Evolutionary conservation across 352 stramenopile species (phyloP), one percentile per base, ranked within the genome.

Genomic region (Phytopythium boreale): DNA sequence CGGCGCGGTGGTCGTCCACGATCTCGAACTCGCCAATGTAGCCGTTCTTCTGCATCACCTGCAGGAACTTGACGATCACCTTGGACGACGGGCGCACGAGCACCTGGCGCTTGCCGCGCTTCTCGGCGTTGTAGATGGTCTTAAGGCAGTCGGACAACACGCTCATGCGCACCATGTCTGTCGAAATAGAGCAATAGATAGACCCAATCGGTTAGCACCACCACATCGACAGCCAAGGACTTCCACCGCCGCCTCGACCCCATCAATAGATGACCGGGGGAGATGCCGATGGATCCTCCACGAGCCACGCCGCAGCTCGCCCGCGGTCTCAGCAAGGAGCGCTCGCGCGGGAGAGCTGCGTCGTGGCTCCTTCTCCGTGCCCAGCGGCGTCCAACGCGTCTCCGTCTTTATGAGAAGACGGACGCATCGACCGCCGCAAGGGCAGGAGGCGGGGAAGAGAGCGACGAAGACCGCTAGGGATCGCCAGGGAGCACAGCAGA

Each of bases 1-100:
- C 96, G 64, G 91, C 88, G 71, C 98, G 92, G 91, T 99, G 98
- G 87, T 99, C 98, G 82, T 99, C 98, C 59, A 99, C 83, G 76
- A 99, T 99, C 88, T 99, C 97, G 79, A 99, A 99, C 84, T 99
- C 98, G 64, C 97, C 97, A 84, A 99, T 99, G 96, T 99, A 99
- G 75, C 97, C 56, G 84, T 99, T 97, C 87, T 99, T 98, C 92
- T 99, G 97, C 98, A 99, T 99, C 57, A 97, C 92, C 87, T 99
- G 96, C 74, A 99, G 92, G 84, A 99, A 99, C 92, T 99, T 99
- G 82, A 99, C 89, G 72, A 99, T 98, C 59, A 99, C 98, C 95
- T 99, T 99, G 63, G 96, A 99, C 68, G 89, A 99, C 68, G 97
- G 98, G 63, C 97, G 94, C 80, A 99, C 97, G 24, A 99, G 82